phyloP scores from a whole-genome alignment of 2,329 filamentous ascomycete species.

The Fusarium caatingaense region DNA sequence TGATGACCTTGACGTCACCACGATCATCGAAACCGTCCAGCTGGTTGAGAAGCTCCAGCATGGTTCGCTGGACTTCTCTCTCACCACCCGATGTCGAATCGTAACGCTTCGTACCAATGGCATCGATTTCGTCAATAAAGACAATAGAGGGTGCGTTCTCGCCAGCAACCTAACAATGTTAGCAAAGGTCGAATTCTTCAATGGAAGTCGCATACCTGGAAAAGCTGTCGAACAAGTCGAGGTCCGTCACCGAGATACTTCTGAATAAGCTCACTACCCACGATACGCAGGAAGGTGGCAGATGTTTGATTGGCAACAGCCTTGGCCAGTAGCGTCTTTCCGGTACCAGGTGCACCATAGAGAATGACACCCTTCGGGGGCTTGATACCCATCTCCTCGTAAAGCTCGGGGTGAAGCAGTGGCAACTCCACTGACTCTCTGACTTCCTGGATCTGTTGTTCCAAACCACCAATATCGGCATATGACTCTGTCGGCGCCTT shows the following conservation, averaged over 20 bases:
- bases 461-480: slow-evolving; percentile 96
- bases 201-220: slow-evolving; percentile 68
- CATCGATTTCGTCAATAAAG: slow-evolving; percentile 99
- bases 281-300: slow-evolving; percentile 96
- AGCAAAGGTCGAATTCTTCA: not conserved
- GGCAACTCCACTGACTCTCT: slow-evolving; percentile 96
- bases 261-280: slow-evolving; percentile 96
- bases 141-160: slow-evolving; percentile 98
- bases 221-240: slow-evolving; percentile 93
- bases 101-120: slow-evolving; percentile 98
- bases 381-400: slow-evolving; percentile 99
- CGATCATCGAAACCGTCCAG: slow-evolving; percentile 92
- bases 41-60: slow-evolving; percentile 12
- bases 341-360: slow-evolving; percentile 95
- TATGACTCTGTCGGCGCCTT: slow-evolving; percentile 99
- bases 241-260: slow-evolving; percentile 98
- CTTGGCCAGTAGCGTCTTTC: slow-evolving; percentile 95
- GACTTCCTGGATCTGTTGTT: slow-evolving; percentile 96
- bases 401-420: slow-evolving; percentile 93
- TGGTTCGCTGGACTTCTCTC: slow-evolving; percentile 86
- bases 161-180: slow-evolving; percentile 76
- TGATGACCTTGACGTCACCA: slow-evolving; percentile 98
- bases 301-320: slow-evolving; percentile 99
- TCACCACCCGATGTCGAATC: slow-evolving; percentile 97
- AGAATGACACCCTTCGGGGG: slow-evolving; percentile 99